Evolutionary conservation across 1,284 basidiomycete species (phyloP).

Genomic region (Ustilago tritici): DNA sequence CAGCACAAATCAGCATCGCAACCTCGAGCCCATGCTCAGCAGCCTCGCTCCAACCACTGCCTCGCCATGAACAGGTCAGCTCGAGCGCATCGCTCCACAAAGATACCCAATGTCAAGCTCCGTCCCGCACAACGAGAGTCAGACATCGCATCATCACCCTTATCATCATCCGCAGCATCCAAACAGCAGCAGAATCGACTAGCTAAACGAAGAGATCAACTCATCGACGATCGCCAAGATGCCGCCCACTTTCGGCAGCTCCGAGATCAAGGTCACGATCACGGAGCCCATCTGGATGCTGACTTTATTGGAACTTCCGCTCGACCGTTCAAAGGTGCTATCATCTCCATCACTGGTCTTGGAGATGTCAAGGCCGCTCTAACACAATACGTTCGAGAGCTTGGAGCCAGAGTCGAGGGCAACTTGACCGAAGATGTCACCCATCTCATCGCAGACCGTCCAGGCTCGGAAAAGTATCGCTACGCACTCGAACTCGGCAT

Average conservation of each 20-base stretch:
- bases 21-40: not conserved
- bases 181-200: slow-evolving; percentile 23
- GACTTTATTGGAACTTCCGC: slow-evolving; percentile 66
- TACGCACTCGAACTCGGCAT: slow-evolving; percentile 81
- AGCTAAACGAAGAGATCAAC: slow-evolving; percentile 18
- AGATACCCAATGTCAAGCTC: slow-evolving; percentile 67
- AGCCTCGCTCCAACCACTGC: not conserved
- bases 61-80: slow-evolving; percentile 57
- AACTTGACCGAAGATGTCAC: slow-evolving; percentile 84
- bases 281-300: slow-evolving; percentile 57
- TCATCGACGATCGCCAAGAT: slow-evolving; percentile 55
- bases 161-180: slow-evolving; percentile 12
- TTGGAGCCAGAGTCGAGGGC: slow-evolving; percentile 77
- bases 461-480: slow-evolving; percentile 84
- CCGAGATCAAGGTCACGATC: slow-evolving; percentile 65
- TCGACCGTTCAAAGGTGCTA: slow-evolving; percentile 76
- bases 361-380: slow-evolving; percentile 76
- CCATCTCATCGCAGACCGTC: slow-evolving; percentile 78
- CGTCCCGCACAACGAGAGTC: slow-evolving; percentile 47
- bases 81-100: slow-evolving; percentile 62
- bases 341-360: slow-evolving; percentile 80
- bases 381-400: slow-evolving; percentile 79
- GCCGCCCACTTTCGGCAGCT: slow-evolving; percentile 55
- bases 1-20: not conserved
- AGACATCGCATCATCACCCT: not conserved